These are phyloP conservation scores for Talaromyces wortmannii DNA, from an alignment of 495 filamentous ascomycete species.

Conservation along the genomic window DNA sequence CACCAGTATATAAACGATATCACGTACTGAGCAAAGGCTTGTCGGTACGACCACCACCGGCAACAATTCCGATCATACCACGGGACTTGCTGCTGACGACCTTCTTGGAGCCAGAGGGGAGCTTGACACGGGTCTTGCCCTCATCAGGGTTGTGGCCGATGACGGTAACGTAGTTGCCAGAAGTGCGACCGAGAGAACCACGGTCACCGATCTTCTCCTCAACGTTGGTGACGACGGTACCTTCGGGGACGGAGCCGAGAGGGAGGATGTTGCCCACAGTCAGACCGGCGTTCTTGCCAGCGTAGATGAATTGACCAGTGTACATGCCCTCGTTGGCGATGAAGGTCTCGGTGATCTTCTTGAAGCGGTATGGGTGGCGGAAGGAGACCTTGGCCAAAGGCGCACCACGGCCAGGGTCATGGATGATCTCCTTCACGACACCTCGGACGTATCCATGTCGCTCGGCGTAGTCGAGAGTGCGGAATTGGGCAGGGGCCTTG, in stretches of 20 bases:
- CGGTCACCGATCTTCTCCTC: constrained; percentile 99
- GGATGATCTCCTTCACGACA: constrained; percentile 97
- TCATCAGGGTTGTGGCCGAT: constrained; percentile 99
- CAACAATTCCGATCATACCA: constrained; percentile 99
- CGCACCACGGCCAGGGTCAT: constrained; percentile 97
- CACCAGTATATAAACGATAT: neutral
- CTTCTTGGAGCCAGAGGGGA: constrained; percentile 98
- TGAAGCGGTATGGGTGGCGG: constrained; percentile 89
- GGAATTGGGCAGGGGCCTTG: constrained; percentile 89
- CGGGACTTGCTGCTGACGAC: constrained; percentile 82
- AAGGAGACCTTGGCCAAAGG: constrained; percentile 94
- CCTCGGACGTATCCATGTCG: constrained; percentile 95
- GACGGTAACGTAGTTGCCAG: constrained; percentile 98
- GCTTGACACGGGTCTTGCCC: constrained; percentile 99
- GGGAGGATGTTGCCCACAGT: constrained; percentile 97
- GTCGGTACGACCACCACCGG: constrained; percentile 98
- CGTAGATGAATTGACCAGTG: constrained; percentile 99
- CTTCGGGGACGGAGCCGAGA: constrained; percentile 88
- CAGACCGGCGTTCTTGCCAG: constrained; percentile 93
- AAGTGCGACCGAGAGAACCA: constrained; percentile 90
- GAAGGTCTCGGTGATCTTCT: constrained; percentile 90
- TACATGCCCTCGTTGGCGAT: constrained; percentile 99
- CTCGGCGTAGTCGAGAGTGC: constrained; percentile 90
- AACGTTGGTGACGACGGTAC: constrained; percentile 93
- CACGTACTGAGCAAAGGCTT: constrained; percentile 87